These are phyloP conservation scores for Penicillium coffeae DNA, from an alignment of 495 filamentous ascomycete species.

Conservation along the genomic window DNA sequence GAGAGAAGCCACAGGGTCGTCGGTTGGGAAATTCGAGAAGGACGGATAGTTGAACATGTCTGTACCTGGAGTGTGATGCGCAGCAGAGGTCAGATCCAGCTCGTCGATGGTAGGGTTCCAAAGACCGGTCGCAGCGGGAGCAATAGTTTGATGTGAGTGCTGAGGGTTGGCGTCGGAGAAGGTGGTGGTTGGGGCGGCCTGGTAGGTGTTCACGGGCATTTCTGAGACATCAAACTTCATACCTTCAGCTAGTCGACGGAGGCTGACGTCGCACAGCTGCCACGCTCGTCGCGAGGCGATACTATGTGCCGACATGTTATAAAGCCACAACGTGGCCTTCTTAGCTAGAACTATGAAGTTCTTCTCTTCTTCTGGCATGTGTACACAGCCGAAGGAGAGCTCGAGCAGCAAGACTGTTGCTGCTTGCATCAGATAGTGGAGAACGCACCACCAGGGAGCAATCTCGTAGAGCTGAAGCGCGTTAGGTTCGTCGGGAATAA, in stretches of 20 bases:
- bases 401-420: slow-evolving; percentile 59
- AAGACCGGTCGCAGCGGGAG: background rate
- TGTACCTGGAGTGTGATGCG: background rate
- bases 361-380: slow-evolving; percentile 49
- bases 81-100: background rate
- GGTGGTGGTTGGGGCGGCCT: slow-evolving; percentile 13
- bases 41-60: slow-evolving; percentile 4
- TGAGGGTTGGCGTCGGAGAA: slow-evolving; percentile 1
- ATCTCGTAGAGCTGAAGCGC: slow-evolving; percentile 49
- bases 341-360: slow-evolving; percentile 47
- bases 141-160: background rate
- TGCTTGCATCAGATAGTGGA: slow-evolving; percentile 65
- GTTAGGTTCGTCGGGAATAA: slow-evolving; percentile 49
- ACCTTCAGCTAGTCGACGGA: slow-evolving; percentile 38
- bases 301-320: slow-evolving; percentile 50
- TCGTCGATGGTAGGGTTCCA: slow-evolving; percentile 13
- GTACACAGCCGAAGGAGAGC: slow-evolving; percentile 52
- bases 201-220: slow-evolving; percentile 29
- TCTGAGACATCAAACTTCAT: slow-evolving; percentile 42
- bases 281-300: slow-evolving; percentile 55
- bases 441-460: slow-evolving; percentile 61
- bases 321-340: slow-evolving; percentile 53
- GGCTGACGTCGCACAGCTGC: slow-evolving; percentile 48
- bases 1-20: slow-evolving; percentile 11
- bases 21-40: slow-evolving; percentile 2